phyloP scores from a whole-genome alignment of 78 protist genomes.

The Dictyostelium discoideum region DNA sequence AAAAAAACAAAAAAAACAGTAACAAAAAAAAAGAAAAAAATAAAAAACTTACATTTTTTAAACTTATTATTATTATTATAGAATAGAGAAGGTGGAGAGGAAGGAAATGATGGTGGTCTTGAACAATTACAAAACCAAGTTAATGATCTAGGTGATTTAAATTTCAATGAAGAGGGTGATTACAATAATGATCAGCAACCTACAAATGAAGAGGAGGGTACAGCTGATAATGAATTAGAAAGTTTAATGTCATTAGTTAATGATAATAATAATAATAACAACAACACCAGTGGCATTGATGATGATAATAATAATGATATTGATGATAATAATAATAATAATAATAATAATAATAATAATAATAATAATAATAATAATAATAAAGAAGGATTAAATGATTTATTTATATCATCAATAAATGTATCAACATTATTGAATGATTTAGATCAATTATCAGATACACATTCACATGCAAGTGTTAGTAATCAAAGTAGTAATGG shows the following conservation, averaged over 20 bases:
- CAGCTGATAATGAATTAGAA: neutral
- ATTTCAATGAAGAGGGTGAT: neutral
- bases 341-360: neutral
- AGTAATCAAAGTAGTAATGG: neutral
- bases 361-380: neutral
- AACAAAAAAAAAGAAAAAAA: neutral
- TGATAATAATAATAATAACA: neutral
- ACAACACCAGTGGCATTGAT: neutral
- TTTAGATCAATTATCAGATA: constrained; percentile 6
- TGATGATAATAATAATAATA: neutral
- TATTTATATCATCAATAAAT: constrained; percentile 1
- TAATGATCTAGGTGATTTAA: constrained; percentile 14
- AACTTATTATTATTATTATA: neutral
- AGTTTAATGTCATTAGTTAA: neutral
- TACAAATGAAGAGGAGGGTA: neutral
- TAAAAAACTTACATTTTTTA: neutral
- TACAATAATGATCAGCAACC: neutral
- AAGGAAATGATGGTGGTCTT: constrained; percentile 5
- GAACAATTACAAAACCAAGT: constrained; percentile 30
- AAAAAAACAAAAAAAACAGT: neutral
- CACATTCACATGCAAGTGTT: neutral
- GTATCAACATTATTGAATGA: neutral
- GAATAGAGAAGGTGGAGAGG: neutral
- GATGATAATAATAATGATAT: neutral
- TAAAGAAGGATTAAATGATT: constrained; percentile 6